Percentiles rank a stretch among this genome's conserved stretches.
Conservation (phyloP, 2,329 filamentous ascomycete species). For the Fusarium decemcellulare region DNA sequence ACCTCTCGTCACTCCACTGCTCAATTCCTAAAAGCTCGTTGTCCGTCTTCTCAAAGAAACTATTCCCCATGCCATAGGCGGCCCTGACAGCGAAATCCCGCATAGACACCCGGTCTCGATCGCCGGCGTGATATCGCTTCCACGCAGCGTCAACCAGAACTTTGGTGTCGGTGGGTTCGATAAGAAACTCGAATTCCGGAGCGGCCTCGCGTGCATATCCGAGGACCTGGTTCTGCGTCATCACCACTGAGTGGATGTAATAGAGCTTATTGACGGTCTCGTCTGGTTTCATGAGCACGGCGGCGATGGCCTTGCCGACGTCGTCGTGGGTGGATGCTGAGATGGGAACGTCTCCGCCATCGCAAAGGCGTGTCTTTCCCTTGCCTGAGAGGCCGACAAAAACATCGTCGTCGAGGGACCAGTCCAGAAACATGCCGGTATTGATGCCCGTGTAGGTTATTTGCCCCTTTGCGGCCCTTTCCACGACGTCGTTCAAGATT, state of each 20-base stretch:
- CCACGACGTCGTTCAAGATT: not conserved
- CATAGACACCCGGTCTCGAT: not conserved
- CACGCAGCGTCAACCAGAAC: constrained; percentile 4
- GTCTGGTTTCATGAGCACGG: not conserved
- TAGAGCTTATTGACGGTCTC: not conserved
- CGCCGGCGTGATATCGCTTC: constrained; percentile 5
- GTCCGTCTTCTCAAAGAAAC: not conserved
- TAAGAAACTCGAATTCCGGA: not conserved
- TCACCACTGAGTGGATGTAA: constrained; percentile 9
- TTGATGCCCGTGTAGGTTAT: constrained; percentile 24
- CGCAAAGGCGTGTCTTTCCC: not conserved
- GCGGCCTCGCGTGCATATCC: constrained; percentile 3
- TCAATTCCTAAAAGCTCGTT: not conserved
- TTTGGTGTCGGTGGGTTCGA: constrained; percentile 1
- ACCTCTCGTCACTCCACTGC: constrained; percentile 1
- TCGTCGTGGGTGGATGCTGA: constrained; percentile 3
- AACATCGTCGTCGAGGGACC: constrained; percentile 9
- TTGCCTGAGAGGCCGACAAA: constrained; percentile 8
- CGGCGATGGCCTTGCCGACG: not conserved
- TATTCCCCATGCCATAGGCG: constrained; percentile 3
- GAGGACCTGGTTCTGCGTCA: constrained; percentile 18
- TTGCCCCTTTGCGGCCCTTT: not conserved
- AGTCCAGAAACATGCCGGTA: constrained; percentile 16
- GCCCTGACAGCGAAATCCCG: constrained; percentile 6
- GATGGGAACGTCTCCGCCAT: constrained; percentile 3